Evolutionary conservation across 2,329 filamentous ascomycete species (phyloP), one percentile per base, ranked within the genome.

Genomic region (Harringtonia aguacate): DNA sequence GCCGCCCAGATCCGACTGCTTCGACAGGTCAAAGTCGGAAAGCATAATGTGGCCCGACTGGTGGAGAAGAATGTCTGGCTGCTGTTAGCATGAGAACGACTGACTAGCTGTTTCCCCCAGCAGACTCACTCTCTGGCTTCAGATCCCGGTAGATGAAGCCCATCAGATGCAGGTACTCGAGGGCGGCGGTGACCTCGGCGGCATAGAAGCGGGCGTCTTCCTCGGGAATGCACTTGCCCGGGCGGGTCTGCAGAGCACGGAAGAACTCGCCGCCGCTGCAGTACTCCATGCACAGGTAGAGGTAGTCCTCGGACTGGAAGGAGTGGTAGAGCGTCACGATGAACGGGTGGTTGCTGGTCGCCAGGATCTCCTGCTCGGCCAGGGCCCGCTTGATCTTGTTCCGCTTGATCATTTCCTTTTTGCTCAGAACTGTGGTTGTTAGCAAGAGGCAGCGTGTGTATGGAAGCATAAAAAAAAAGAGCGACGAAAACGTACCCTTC

Each of bases 21-120:
- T 98, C 10, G 89, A 95, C 49, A 98, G 68, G 64, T 98, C 92
- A 64, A 98, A 98, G 67, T 98, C 92, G 48, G 92, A 97, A 61
- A 98, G 76, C 92, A 98, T 98, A 56, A 98, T 98, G 64, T 98
- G 92, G 15, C 92, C 92, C n/a, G 92, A 97, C 63, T 98, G 92
- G 62, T 98, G 92, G 20, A 98, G 79, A 14, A 98, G 73, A 52
- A 98, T 98, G 56, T 98, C 89, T 95, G 8, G 31, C 6, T 21
- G n/a, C 15, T 18, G 18, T 24, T 8, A 38, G 21, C 3, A 24
- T 34, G 30, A 43, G 30, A 20, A 35, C 13, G 17, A 13, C 9
- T 3, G 20, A 41, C 8, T 34, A 9, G 22, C n/a, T 5, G 6
- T 36, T 12, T 24, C 1, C 33, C 13, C 10, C 4, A 12, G 3